Evolutionary conservation across 768 basidiomycete genomes (phyloP).

Genomic region (Hygrocybe coccinea): DNA sequence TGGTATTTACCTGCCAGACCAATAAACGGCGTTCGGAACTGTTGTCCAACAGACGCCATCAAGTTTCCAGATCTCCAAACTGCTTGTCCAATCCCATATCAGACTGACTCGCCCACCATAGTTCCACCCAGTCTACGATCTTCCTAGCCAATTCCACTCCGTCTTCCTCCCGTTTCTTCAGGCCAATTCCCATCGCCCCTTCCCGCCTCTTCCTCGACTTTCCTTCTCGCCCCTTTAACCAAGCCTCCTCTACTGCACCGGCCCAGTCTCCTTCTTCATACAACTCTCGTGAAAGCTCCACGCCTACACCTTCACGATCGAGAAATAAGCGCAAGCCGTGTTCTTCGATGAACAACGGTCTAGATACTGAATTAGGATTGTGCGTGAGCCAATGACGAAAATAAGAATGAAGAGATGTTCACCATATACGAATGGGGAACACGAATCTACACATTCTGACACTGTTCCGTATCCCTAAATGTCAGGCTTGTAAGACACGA

Average conservation of each 20-base stretch:
- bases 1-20: no score
- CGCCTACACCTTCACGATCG: slow-evolving; percentile 57
- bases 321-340: slow-evolving; percentile 67
- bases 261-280: slow-evolving; percentile 80
- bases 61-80: no score
- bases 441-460: slow-evolving; percentile 70
- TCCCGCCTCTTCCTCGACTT: slow-evolving; percentile 46
- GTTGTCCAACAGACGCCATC: no score
- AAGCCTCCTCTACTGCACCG: slow-evolving; percentile 52
- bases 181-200: slow-evolving; percentile 34
- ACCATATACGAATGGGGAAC: slow-evolving; percentile 78
- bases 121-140: slow-evolving; percentile 49
- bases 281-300: slow-evolving; percentile 57
- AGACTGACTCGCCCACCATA: slow-evolving; percentile 19
- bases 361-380: slow-evolving; percentile 46
- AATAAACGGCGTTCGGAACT: no score
- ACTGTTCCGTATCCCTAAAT: slow-evolving; percentile 75
- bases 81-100: neutral
- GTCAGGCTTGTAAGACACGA: slow-evolving; percentile 2
- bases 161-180: slow-evolving; percentile 39
- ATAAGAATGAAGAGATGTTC: slow-evolving; percentile 14
- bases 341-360: slow-evolving; percentile 78
- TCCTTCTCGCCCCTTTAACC: slow-evolving; percentile 39
- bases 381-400: neutral
- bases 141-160: slow-evolving; percentile 43